Percentiles rank a stretch among this genome's conserved stretches.
Conservation (phyloP, 73 alveolate species). For the Tetrahymena thermophila region DNA sequence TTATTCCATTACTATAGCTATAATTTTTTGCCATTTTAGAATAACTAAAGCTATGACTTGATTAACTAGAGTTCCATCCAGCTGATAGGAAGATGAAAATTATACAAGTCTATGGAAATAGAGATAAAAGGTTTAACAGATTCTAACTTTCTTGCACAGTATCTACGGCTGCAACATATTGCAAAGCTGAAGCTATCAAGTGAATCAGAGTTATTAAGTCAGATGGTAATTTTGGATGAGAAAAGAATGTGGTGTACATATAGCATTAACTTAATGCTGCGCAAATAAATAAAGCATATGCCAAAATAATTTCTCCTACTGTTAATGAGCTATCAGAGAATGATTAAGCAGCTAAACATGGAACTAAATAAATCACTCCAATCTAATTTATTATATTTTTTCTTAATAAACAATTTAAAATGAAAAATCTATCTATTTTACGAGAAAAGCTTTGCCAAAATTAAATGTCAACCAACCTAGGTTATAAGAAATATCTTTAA, state of each 20-base stretch:
- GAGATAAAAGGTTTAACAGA: not conserved
- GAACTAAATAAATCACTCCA: not conserved
- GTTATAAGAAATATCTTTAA: slow-evolving; percentile 12
- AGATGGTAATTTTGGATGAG: not conserved
- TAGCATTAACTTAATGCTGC: not conserved
- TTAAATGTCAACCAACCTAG: slow-evolving; percentile 23
- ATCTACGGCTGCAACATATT: not conserved
- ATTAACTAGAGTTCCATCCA: not conserved
- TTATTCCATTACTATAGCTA: not conserved
- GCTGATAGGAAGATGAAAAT: not conserved
- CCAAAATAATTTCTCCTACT: not conserved
- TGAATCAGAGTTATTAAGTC: not conserved
- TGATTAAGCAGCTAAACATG: not conserved
- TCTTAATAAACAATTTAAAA: not conserved
- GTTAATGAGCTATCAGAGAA: not conserved
- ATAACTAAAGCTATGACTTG: not conserved
- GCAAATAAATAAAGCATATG: not conserved
- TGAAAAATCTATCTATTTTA: not conserved
- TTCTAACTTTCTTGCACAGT: not conserved
- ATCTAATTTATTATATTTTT: not conserved
- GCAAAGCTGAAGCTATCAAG: not conserved
- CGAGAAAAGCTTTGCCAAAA: slow-evolving; percentile 10
- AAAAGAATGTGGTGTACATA: not conserved
- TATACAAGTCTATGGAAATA: not conserved
- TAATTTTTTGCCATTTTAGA: not conserved